Base-by-base conservation (phyloP, 441 rosid genomes). In the Capsella rubella region DNA sequence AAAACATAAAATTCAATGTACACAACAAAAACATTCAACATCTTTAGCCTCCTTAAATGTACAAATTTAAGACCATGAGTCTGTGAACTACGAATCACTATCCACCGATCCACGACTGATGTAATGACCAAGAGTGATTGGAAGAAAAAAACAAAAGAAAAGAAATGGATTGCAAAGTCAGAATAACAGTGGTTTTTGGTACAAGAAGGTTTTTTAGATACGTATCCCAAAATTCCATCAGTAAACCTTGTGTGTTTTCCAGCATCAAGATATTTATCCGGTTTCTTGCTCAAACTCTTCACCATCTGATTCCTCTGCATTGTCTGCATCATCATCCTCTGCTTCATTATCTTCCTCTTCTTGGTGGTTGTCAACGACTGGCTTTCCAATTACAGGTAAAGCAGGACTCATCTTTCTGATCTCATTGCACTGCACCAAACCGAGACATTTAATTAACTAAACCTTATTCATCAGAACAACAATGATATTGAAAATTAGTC, bases 231-330 rank as follows among this genome's bases (percentile, higher is more conserved):
- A n/a, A 9, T 27, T 7, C 12, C 42, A 50, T 45, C 8, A 14
- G 10, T 6, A 16, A 74, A 15, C 28, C 16, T 1, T 16, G 32
- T 55, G 28, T 31, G 52, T 52, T 15, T 37, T 55, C 18, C 35
- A 16, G 56, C 21, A 11, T 45, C 37, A 0, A 49, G 72, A 59
- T 32, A 2, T 60, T 53, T 32, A 91, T 45, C 85, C 88, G n/a
- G 95, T 90, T 86, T 91, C 98, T 79, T 90, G 97, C 81, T 92
- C 99, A 76, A 94, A 94, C 42, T 92, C 96, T 74, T 92, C 97
- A 14, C 89, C 97, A 59, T 92, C 97, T 2, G 97, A 95, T 79
- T 88, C 96, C 57, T 95, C 99, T 3, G 82, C 93, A 79, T 87
- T 86, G 65, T 89, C 94, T 11, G 84, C 86, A 61, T 89, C 91